Conservation (phyloP, 495 filamentous ascomycete genomes). For the Penicillium coprophilum region DNA sequence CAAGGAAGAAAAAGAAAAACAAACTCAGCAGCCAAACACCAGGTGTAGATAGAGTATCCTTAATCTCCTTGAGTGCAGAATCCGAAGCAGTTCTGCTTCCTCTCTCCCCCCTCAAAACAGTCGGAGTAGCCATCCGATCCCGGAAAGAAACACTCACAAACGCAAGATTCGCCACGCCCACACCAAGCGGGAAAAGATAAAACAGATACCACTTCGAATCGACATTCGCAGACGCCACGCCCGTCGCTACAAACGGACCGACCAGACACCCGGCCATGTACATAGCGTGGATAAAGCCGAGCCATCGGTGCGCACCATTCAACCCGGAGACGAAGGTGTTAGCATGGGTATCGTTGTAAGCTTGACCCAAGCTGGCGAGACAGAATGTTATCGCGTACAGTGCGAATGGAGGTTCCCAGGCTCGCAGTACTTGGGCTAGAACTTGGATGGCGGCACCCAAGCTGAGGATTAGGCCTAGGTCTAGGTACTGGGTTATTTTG, state of each 20-base stretch:
- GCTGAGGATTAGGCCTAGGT: conserved; percentile 27
- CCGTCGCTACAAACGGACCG: conserved; percentile 31
- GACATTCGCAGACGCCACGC: conserved; percentile 25
- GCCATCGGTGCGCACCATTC: conserved; percentile 30
- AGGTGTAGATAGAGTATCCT: conserved; percentile 22
- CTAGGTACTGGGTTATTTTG: conserved; percentile 26
- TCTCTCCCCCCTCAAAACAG: conserved; percentile 2
- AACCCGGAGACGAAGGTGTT: conserved; percentile 34
- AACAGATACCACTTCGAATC: conserved; percentile 29
- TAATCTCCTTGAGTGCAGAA: conserved; percentile 25
- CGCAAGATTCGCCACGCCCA: conserved; percentile 26
- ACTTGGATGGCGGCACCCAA: conserved; percentile 30
- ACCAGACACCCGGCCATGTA: conserved; percentile 38
- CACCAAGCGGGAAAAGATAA: conserved; percentile 27
- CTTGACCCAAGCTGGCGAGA: conserved; percentile 34
- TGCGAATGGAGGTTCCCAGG: conserved; percentile 32
- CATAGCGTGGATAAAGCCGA: conserved; percentile 41
- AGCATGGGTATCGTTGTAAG: conserved; percentile 37
- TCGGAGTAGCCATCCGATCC: conserved; percentile 17
- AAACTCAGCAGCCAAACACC: conserved; percentile 34
- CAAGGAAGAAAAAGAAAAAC: conserved; percentile 38
- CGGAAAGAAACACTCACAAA: conserved; percentile 25
- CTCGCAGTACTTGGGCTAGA: conserved; percentile 28
- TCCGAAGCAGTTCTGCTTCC: not conserved
- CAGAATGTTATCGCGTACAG: conserved; percentile 35